These are phyloP conservation scores for Dendrocalamus sinicus DNA, from an alignment of 176 grass and related monocot species.

Conservation along the genomic window DNA sequence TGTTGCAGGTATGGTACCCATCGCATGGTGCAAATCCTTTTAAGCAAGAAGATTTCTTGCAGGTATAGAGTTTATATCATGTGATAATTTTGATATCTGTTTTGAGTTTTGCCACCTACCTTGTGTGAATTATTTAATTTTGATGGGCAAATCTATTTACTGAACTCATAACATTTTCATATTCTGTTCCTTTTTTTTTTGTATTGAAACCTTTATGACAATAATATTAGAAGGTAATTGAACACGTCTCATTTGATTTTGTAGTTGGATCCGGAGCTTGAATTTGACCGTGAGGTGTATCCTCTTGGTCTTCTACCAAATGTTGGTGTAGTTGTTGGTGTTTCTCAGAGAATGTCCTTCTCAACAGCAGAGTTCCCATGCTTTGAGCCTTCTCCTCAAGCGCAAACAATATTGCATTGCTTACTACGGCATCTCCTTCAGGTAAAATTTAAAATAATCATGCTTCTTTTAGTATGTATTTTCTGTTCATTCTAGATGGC, in stretches of 20 bases:
- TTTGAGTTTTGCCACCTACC: constrained; percentile 37
- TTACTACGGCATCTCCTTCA: constrained; percentile 96
- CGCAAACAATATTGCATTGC: constrained; percentile 98
- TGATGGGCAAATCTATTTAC: constrained; percentile 1
- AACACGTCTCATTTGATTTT: constrained; percentile 52
- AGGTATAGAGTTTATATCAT: constrained; percentile 59
- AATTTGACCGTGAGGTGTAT: constrained; percentile 97
- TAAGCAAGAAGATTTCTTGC: constrained; percentile 95
- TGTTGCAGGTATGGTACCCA: constrained; percentile 93
- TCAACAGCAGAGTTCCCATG: constrained; percentile 94
- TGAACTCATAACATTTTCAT: constrained; percentile 13
- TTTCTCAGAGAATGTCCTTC: constrained; percentile 96
- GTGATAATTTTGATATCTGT: constrained; percentile 11
- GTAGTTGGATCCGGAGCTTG: constrained; percentile 97
- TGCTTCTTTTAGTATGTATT: constrained; percentile 23
- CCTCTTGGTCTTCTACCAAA: constrained; percentile 98
- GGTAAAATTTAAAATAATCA: constrained; percentile 43
- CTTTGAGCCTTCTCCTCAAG: constrained; percentile 95
- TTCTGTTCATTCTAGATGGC: constrained; percentile 22
- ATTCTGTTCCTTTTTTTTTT: not conserved
- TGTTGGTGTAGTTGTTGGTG: constrained; percentile 89
- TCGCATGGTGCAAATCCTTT: constrained; percentile 85
- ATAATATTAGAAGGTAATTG: constrained; percentile 24
- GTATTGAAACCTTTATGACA: not conserved
- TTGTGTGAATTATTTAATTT: not conserved